Conservation (phyloP, 2,329 filamentous ascomycete genomes). For the Blastomyces gilchristii region DNA sequence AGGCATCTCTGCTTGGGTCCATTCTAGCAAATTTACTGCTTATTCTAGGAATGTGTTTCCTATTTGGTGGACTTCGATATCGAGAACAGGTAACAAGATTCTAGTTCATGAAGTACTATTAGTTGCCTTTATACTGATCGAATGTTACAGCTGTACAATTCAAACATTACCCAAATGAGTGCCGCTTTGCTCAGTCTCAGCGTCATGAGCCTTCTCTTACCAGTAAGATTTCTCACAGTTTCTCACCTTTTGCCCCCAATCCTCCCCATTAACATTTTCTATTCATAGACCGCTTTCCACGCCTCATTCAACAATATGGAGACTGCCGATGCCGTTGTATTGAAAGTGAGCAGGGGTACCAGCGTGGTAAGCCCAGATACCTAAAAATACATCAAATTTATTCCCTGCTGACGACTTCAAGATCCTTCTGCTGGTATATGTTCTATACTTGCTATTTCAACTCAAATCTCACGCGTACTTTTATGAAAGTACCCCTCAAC, state of each 20-base stretch:
- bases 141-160: slow-evolving; percentile 66
- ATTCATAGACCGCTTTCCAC: slow-evolving; percentile 68
- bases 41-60: slow-evolving; percentile 85
- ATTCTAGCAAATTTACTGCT: slow-evolving; percentile 81
- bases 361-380: slow-evolving; percentile 55
- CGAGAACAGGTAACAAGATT: slow-evolving; percentile 59
- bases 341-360: slow-evolving; percentile 81
- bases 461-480: slow-evolving; percentile 86
- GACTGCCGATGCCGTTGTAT: slow-evolving; percentile 57
- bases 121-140: not conserved
- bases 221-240: slow-evolving; percentile 43
- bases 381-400: not conserved
- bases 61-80: slow-evolving; percentile 74
- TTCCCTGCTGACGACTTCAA: slow-evolving; percentile 22
- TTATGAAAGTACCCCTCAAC: slow-evolving; percentile 84
- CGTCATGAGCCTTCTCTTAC: slow-evolving; percentile 78
- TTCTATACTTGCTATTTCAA: slow-evolving; percentile 78
- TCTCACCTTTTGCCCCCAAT: not conserved
- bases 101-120: not conserved
- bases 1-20: slow-evolving; percentile 79
- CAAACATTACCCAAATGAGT: slow-evolving; percentile 91
- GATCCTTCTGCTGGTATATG: slow-evolving; percentile 71
- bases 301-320: slow-evolving; percentile 61
- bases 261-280: not conserved
- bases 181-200: slow-evolving; percentile 82